Conservation (phyloP, 768 basidiomycete species). For the Lentinula aciculospora region DNA sequence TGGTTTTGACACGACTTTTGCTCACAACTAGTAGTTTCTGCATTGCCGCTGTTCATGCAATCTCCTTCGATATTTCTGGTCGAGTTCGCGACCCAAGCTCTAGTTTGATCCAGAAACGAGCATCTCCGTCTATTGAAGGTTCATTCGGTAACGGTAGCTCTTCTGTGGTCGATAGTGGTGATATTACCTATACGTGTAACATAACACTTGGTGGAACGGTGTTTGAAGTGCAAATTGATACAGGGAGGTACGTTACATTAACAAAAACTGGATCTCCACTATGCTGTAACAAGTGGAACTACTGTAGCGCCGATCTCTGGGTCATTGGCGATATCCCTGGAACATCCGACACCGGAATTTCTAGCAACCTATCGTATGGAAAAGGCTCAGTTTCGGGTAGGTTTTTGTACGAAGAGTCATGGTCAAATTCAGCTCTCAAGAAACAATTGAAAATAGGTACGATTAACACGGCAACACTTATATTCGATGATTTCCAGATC, state of each 20-base stretch:
- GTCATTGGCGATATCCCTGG: conserved; percentile 13
- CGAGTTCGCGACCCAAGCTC: neutral
- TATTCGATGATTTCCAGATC: conserved; percentile 16
- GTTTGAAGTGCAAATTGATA: conserved; percentile 17
- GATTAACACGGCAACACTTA: conserved; percentile 11
- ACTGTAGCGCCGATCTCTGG: conserved; percentile 18
- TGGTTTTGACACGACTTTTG: too few species aligned
- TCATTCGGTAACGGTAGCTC: neutral
- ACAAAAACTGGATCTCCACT: neutral
- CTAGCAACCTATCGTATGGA: conserved; percentile 14
- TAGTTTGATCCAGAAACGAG: neutral
- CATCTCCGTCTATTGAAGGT: too few species aligned
- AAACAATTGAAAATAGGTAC: conserved; percentile 10
- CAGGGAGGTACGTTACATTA: conserved; percentile 13
- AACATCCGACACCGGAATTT: conserved; percentile 11
- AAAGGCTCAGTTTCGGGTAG: conserved; percentile 14
- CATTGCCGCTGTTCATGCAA: neutral
- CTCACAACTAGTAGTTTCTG: neutral
- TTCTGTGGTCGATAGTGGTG: neutral
- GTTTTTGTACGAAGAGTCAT: neutral
- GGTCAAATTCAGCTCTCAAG: too few species aligned
- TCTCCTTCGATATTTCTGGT: neutral
- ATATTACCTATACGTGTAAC: conserved; percentile 15
- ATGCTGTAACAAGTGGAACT: neutral
- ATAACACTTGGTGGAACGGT: conserved; percentile 14